Percentiles rank a stretch among this genome's conserved stretches.
Conservation (phyloP, 2,329 filamentous ascomycete species). For the Cladophialophora yegresii region DNA sequence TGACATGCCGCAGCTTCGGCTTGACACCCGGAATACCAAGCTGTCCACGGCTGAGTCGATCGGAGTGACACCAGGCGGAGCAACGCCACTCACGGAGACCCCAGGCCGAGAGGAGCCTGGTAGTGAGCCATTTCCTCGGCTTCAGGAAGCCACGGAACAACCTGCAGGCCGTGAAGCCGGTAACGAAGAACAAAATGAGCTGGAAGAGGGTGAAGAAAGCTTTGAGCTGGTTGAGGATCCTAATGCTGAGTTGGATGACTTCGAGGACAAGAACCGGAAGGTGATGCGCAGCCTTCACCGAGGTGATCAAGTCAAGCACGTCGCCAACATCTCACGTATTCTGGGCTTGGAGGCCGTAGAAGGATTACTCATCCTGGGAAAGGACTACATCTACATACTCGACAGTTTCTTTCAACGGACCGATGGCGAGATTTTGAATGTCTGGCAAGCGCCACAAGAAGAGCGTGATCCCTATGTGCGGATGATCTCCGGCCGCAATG, state of each 20-base stretch:
- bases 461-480: slow-evolving; percentile 95
- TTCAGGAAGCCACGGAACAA: slow-evolving; percentile 40
- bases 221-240: slow-evolving; percentile 96
- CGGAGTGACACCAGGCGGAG: slow-evolving; percentile 41
- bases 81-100: slow-evolving; percentile 25
- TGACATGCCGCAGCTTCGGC: slow-evolving; percentile 50
- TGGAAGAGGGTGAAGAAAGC: slow-evolving; percentile 71
- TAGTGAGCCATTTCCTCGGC: slow-evolving; percentile 37
- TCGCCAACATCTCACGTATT: slow-evolving; percentile 93
- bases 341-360: slow-evolving; percentile 92
- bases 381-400: slow-evolving; percentile 88
- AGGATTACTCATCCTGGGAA: slow-evolving; percentile 88
- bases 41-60: slow-evolving; percentile 48
- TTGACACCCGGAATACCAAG: slow-evolving; percentile 50
- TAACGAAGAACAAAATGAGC: slow-evolving; percentile 43
- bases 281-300: slow-evolving; percentile 92
- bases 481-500: slow-evolving; percentile 80
- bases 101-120: slow-evolving; percentile 18
- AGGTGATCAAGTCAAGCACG: slow-evolving; percentile 87
- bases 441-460: slow-evolving; percentile 87
- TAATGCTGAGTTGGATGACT: slow-evolving; percentile 77
- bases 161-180: slow-evolving; percentile 13
- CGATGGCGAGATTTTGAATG: slow-evolving; percentile 95
- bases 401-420: slow-evolving; percentile 95
- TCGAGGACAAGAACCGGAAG: slow-evolving; percentile 97